Evolutionary conservation across 257 asterid species (phyloP).

Genomic region (Ilex asprella): DNA sequence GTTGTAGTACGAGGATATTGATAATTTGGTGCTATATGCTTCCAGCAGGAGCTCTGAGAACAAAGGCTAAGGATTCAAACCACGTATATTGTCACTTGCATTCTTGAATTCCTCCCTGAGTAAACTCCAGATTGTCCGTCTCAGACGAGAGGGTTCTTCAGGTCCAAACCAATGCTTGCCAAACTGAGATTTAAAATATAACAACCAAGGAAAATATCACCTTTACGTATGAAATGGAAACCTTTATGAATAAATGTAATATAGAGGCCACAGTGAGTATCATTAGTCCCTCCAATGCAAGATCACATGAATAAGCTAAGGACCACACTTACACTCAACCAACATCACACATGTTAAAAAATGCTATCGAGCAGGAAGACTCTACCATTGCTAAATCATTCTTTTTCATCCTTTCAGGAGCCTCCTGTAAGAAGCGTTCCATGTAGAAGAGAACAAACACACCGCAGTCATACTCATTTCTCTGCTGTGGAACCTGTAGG

Average conservation of each 20-base stretch:
- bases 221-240: not conserved
- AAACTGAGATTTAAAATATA: slow-evolving; percentile 39
- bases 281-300: too few relatives aligned
- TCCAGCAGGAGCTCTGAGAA: slow-evolving; percentile 4
- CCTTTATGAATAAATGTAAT: not conserved
- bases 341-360: not conserved
- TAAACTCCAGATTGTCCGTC: slow-evolving; percentile 38
- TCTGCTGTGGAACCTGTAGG: slow-evolving; percentile 87
- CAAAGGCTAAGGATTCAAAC: slow-evolving; percentile 15
- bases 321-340: not conserved
- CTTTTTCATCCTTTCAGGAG: slow-evolving; percentile 57
- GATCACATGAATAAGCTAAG: too few relatives aligned
- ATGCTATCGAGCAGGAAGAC: not conserved
- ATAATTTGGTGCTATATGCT: not conserved
- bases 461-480: slow-evolving; percentile 85
- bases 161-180: slow-evolving; percentile 83
- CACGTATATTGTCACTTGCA: slow-evolving; percentile 18
- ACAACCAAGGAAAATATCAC: not conserved
- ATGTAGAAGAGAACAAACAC: slow-evolving; percentile 81
- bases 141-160: slow-evolving; percentile 64
- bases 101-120: slow-evolving; percentile 45
- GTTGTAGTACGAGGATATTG: too few relatives aligned
- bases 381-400: slow-evolving; percentile 52
- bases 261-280: too few relatives aligned
- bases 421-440: slow-evolving; percentile 68